These are phyloP conservation scores for Rhizopogon rudus DNA, from an alignment of 768 basidiomycete species.

Conservation along the genomic window DNA sequence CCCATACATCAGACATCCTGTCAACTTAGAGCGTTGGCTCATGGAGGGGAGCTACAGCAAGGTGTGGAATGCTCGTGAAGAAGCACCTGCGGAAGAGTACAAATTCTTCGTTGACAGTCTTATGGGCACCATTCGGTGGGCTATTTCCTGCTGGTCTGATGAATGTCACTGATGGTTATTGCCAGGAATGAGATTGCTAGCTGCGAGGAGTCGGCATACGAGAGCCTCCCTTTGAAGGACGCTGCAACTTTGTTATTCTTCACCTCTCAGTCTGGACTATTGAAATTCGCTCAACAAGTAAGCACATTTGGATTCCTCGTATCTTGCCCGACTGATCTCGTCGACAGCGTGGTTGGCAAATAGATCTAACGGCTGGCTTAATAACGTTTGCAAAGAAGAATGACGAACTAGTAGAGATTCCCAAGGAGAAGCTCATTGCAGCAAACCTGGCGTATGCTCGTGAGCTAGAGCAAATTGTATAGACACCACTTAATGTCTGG, in stretches of 20 bases:
- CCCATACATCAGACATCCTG: conserved; percentile 76
- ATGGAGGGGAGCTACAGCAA: conserved; percentile 99
- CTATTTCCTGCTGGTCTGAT: conserved; percentile 1
- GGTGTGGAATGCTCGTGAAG: conserved; percentile 92
- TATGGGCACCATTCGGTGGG: conserved; percentile 90
- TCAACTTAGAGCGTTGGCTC: conserved; percentile 92
- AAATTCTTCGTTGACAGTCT: conserved; percentile 90
- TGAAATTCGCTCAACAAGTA: conserved; percentile 80
- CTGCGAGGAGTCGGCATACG: conserved; percentile 92
- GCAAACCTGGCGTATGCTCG: conserved; percentile 77
- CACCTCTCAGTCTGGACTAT: conserved; percentile 70
- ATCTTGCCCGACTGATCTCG: background rate
- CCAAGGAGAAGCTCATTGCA: conserved; percentile 77
- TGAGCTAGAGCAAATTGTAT: conserved; percentile 90
- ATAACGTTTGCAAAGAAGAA: conserved; percentile 79
- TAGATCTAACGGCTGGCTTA: conserved; percentile 62
- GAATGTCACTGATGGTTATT: conserved; percentile 2
- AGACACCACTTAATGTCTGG: conserved; percentile 18
- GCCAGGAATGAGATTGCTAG: conserved; percentile 93
- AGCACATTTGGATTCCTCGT: conserved; percentile 10
- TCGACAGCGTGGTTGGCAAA: conserved; percentile 75
- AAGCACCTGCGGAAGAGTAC: conserved; percentile 92
- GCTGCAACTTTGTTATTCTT: conserved; percentile 92
- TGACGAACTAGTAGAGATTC: conserved; percentile 82
- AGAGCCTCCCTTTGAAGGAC: conserved; percentile 84